Base-by-base conservation (phyloP, 495 filamentous ascomycete genomes). In the Lasiosphaeris hirsuta region DNA sequence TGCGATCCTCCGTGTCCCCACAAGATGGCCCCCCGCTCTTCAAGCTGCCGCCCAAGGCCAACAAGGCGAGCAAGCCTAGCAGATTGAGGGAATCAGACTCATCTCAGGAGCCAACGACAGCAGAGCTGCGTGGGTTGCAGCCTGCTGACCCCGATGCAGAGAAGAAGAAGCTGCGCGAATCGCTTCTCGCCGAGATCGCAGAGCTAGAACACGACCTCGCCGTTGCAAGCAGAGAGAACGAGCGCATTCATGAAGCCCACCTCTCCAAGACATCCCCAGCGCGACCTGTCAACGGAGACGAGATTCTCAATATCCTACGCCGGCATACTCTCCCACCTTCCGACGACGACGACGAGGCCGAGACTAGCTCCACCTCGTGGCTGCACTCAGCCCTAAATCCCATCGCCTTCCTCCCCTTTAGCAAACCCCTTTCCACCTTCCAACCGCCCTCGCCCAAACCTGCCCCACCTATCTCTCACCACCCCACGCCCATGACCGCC, bases 351-450 rank as follows among this genome's bases (percentile, higher is more conserved):
- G 69, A 30, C 2, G 23, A 30, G 23, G 23, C 23, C 23, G 23
- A 30, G 23, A 30, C 23, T 30, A 30, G 70, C 17, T 41, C 61
- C 38, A 52, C 61, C 11, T 54, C 64, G 9, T 76, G 71, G 69
- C 63, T 76, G 13, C 65, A 67, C 51, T 72, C 69, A 33, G 72
- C 73, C 33, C 65, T 72, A 53, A 73, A 79, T 44, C 77, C 78
- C 8, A 69, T 75, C 17, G 66, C 71, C 18, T 78, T 82, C 54
- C 67, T 83, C 4, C 80, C 80, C 3, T 83, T 83, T 59, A 63
- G 69, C 65, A 69, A 72, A 47, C 36, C 70, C 13, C 61, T 59
- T 10, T 3, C 63, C 0, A 23, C 52, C 1, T 51, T 56, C 17
- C 56, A 54, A 13, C 18, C 59, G n/a, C 15, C 58, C 42, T 55